Evolutionary conservation across 306 rosid species (phyloP), one percentile per base, ranked within the genome.

Genomic region (Cyamopsis tetragonoloba): DNA sequence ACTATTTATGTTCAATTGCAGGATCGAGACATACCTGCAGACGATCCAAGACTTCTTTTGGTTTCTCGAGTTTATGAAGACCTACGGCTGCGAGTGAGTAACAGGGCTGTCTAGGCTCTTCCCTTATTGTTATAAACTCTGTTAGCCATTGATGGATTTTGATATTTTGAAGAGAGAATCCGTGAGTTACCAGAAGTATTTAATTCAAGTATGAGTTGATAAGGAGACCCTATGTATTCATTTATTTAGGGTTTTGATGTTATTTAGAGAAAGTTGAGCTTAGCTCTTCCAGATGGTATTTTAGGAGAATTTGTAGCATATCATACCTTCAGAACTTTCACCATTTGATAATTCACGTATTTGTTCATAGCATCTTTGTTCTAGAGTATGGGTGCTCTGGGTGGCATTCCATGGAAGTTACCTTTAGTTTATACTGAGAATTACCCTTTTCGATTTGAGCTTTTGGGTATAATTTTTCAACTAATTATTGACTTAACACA

Each of bases 21-120:
- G 99, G 80, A 68, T 4, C 91, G 96, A 0, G 83, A 88, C 72
- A 82, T 93, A 51, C 99, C 99, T 14, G 83, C 66, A 64, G 91
- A 90, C 41, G 99, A 93, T 79, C 88, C 95, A 17, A 83, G 99
- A 55, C 87, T 90, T n/a, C 0, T 78, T 18, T 50, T 63, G 53
- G 99, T 90, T 35, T 38, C 84, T 47, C 71, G 39, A 66, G 79
- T 39, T 28, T 78, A 70, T 2, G 67, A 84, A 14, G 82, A 78
- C 30, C 71, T 81, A 37, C 72, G 75, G n/a, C n/a, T 0, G 0
- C 0, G 18, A 91, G 91, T 61, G 15, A 73, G 88, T 57, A 38
- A 47, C 14, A 70, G 77, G 65, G 20, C 17, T 46, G 30, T 17
- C 47, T 30, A 23, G 19, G 24, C 28, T 30, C 46, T 37, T 44